Evolutionary conservation across 345 rosid genomes (phyloP).

Genomic region (Passiflora organensis): DNA sequence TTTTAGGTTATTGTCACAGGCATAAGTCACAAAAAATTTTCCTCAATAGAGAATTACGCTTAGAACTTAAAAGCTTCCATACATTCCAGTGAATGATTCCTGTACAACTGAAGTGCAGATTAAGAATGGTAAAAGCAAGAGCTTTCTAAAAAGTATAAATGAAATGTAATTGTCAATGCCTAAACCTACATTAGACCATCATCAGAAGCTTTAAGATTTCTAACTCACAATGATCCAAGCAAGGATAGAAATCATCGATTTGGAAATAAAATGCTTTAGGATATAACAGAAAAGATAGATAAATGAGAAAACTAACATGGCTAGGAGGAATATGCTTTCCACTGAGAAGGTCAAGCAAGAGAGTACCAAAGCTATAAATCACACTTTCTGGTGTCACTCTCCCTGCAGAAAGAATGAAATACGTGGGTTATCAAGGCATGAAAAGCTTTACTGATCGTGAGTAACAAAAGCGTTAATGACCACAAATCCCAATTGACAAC

Average conservation of each 20-base stretch:
- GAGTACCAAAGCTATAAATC: conserved; percentile 84
- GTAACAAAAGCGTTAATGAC: not conserved
- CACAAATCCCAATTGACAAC: conserved; percentile 3
- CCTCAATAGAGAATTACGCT: no score
- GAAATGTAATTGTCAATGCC: not conserved
- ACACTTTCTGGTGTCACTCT: conserved; percentile 87
- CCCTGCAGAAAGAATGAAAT: conserved; percentile 41
- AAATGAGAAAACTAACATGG: conserved; percentile 54
- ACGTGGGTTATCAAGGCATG: not conserved
- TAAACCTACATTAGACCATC: not conserved
- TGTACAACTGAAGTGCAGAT: no score
- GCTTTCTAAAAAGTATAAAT: not conserved
- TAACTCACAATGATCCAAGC: not conserved
- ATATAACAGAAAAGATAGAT: no score
- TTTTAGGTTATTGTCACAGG: no score
- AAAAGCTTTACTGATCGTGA: not conserved
- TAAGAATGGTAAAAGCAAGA: no score
- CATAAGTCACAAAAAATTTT: no score
- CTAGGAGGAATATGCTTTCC: conserved; percentile 98
- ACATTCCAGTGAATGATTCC: no score
- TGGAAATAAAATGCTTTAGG: no score
- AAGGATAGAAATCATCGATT: not conserved
- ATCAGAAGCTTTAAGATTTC: not conserved
- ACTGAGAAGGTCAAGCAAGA: conserved; percentile 84
- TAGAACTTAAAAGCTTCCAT: no score